phyloP scores from a whole-genome alignment of 2,329 filamentous ascomycete genomes.

The Cordyceps cicadae region DNA sequence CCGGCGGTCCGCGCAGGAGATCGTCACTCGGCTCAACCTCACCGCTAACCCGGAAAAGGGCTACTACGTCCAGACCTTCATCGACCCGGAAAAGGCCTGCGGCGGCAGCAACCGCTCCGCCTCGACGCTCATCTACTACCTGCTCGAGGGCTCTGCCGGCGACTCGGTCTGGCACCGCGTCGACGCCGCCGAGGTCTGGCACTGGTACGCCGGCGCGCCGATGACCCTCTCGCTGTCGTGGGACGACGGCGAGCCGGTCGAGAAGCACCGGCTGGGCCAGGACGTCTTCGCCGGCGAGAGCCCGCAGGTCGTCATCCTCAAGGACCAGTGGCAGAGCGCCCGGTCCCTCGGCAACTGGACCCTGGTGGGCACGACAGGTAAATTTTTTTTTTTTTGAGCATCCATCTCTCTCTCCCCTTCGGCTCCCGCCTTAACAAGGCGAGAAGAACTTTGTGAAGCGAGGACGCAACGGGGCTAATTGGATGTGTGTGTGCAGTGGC shows the following conservation, averaged over 20 bases:
- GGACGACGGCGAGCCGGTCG: conserved; percentile 29
- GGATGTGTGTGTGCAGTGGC: background rate
- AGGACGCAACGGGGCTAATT: too few relatives aligned
- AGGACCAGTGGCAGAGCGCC: conserved; percentile 37
- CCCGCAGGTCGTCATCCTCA: conserved; percentile 36
- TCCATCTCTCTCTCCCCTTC: background rate
- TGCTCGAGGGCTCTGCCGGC: conserved; percentile 35
- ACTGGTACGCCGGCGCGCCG: conserved; percentile 45
- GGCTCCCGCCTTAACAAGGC: too few relatives aligned
- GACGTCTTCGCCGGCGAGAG: conserved; percentile 32
- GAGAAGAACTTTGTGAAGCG: too few relatives aligned
- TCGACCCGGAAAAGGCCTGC: conserved; percentile 17
- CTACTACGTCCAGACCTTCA: conserved; percentile 34
- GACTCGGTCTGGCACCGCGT: conserved; percentile 43
- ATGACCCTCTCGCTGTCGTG: conserved; percentile 35
- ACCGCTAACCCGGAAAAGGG: conserved; percentile 39
- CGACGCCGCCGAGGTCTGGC: conserved; percentile 43
- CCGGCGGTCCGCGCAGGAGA: conserved; percentile 28
- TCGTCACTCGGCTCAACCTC: conserved; percentile 35
- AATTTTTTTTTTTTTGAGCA: background rate
- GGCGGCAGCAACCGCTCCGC: conserved; percentile 23
- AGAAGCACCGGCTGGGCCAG: conserved; percentile 27
- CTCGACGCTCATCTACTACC: conserved; percentile 45
- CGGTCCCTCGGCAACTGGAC: conserved; percentile 38
- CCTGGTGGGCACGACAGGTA: conserved; percentile 30